Conservation (phyloP, 495 filamentous ascomycete genomes). For the Penicillium silybi region DNA sequence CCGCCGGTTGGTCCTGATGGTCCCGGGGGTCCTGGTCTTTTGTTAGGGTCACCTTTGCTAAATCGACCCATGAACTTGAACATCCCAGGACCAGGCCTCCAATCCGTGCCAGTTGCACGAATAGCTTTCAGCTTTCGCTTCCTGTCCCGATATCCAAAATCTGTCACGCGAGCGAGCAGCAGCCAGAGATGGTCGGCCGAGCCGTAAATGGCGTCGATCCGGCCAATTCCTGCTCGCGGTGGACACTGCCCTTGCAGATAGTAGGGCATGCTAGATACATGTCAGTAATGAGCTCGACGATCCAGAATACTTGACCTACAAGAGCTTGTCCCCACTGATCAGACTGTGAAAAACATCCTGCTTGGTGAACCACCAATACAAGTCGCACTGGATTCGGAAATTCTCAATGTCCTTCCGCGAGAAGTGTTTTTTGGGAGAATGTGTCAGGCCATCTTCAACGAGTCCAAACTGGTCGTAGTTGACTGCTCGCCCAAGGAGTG, state of each 20-base stretch:
- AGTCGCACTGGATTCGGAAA: slow-evolving; percentile 76
- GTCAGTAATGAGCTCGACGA: background rate
- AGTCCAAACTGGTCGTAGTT: slow-evolving; percentile 45
- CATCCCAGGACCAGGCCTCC: slow-evolving; percentile 54
- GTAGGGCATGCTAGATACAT: slow-evolving; percentile 65
- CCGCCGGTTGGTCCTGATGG: slow-evolving; percentile 18
- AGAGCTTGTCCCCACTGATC: slow-evolving; percentile 74
- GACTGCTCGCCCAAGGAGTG: slow-evolving; percentile 40
- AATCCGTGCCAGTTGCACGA: slow-evolving; percentile 47
- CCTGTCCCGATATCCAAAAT: slow-evolving; percentile 76
- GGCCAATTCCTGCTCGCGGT: slow-evolving; percentile 75
- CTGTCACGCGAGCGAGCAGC: slow-evolving; percentile 74
- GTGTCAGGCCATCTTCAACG: slow-evolving; percentile 27
- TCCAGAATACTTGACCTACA: slow-evolving; percentile 55
- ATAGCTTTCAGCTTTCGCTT: slow-evolving; percentile 64
- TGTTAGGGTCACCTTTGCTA: slow-evolving; percentile 14
- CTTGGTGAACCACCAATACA: slow-evolving; percentile 96
- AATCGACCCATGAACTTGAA: slow-evolving; percentile 44
- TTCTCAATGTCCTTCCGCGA: slow-evolving; percentile 69
- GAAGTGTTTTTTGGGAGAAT: slow-evolving; percentile 36
- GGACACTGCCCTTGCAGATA: slow-evolving; percentile 77
- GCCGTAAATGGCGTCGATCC: slow-evolving; percentile 77
- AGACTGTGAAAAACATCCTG: slow-evolving; percentile 91
- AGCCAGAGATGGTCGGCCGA: slow-evolving; percentile 83
- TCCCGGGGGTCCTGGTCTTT: slow-evolving; percentile 22